Conservation (phyloP, 2,329 filamentous ascomycete species). For the Orbilia blumenaviensis region DNA sequence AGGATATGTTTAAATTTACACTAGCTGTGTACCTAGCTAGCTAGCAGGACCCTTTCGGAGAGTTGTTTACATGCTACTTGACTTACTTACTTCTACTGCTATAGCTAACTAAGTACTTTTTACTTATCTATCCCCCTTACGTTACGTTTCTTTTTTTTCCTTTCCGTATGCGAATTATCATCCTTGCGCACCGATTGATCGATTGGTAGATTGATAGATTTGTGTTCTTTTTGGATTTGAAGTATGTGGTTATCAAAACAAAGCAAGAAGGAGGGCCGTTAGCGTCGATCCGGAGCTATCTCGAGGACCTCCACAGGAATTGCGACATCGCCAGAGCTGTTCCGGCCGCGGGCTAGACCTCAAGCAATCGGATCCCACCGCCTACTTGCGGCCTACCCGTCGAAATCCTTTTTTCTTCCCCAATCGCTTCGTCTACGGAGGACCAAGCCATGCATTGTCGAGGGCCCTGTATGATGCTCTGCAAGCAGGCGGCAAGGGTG, state of each 20-base stretch:
- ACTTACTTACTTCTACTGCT: neutral
- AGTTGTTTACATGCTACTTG: neutral
- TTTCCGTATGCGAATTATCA: too few relatives aligned
- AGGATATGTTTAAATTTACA: neutral
- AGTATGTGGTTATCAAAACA: neutral
- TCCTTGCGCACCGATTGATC: too few relatives aligned
- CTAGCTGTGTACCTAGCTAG: too few relatives aligned
- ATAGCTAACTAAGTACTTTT: neutral
- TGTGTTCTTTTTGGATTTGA: too few relatives aligned
- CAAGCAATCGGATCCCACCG: constrained; percentile 51
- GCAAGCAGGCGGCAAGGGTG: neutral
- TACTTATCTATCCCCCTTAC: neutral
- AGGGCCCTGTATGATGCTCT: constrained; percentile 46
- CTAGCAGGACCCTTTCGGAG: too few relatives aligned
- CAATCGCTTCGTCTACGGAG: constrained; percentile 26
- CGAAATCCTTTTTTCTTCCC: constrained; percentile 13
- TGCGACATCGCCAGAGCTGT: constrained; percentile 23
- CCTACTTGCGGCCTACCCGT: constrained; percentile 46
- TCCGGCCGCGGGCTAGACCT: constrained; percentile 20
- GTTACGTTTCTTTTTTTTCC: too few relatives aligned
- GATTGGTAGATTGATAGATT: too few relatives aligned
- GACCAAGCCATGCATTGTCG: constrained; percentile 51
- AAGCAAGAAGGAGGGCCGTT: too few relatives aligned
- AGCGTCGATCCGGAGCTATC: neutral
- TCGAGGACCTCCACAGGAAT: constrained; percentile 13